Base-by-base conservation (phyloP, 75 land plant genomes). In the Azolla pinnata region DNA sequence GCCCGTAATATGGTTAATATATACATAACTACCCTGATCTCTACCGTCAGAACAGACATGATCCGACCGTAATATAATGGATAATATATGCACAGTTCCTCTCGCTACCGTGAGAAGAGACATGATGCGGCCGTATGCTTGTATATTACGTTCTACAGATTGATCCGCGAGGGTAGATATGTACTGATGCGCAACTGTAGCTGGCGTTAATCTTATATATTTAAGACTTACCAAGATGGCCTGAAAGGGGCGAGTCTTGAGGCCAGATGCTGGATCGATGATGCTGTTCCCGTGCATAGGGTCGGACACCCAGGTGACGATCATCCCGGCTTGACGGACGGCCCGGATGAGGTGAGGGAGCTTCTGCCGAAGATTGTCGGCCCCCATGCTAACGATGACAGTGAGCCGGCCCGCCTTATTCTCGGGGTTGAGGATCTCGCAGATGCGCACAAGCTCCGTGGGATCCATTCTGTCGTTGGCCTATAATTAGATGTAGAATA, bases 221-320 rank as follows among this genome's bases (percentile, higher is more conserved):
- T 9, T 19, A n/a, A 9, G 17, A 8, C 54, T 75, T 68, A 82
- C 85, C 59, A 63, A 64, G 61, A 76, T 76, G 26, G 79, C 65
- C 48, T 75, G 73, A 50, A 75, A 84, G 24, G 90, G 84, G 16
- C 86, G 81, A 9, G 90, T 80, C 51, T 75, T 75, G 45, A 84
- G 64, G 12, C 83, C 83, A 49, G 67, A 69, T n/a, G n/a, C n/a
- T 3, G 83, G 87, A 31, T 82, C 81, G 64, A 72, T 83, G 56
- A 83, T 86, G 61, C 87, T 75, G 67, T 79, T 79, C 25, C 88
- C 88, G 29, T 86, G 89, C 86, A 86, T 83, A 17, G 89, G 90
- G 59, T 86, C 90, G 42, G 81, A 76, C 60, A 86, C 84, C 90
- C 90, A 86, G 14, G 90, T 84, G 17, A 84, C 90, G 35, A 80